A percentile compares a stretch with the other conserved stretches of the same genome.
These are phyloP conservation scores for Penicillium sp. DNA, from an alignment of 2,329 filamentous ascomycete genomes.

Conservation along the genomic window DNA sequence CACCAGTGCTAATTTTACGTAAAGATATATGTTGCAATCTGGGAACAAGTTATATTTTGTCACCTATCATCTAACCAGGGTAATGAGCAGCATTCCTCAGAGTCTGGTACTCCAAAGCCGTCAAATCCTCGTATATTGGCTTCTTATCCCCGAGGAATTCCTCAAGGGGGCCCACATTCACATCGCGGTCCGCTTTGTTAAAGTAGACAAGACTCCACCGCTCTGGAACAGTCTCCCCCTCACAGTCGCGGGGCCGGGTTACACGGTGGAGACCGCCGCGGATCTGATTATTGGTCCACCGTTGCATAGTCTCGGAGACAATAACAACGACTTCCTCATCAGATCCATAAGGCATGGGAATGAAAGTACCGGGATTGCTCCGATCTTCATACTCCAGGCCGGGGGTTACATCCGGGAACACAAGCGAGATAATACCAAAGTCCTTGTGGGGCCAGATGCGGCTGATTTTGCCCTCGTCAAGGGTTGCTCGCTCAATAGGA, in stretches of 20 bases:
- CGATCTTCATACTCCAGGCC: conserved; percentile 40
- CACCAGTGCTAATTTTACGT: no score
- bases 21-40: not conserved
- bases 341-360: conserved; percentile 6
- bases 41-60: not conserved
- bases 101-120: conserved; percentile 33
- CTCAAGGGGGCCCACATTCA: conserved; percentile 26
- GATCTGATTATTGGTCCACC: conserved; percentile 39
- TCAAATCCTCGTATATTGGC: conserved; percentile 32
- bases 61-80: not conserved
- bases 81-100: not conserved
- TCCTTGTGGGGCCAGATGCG: conserved; percentile 16
- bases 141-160: conserved; percentile 30
- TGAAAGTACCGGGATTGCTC: conserved; percentile 20
- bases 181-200: conserved; percentile 33
- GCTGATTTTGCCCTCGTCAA: conserved; percentile 7
- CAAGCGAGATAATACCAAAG: conserved; percentile 31
- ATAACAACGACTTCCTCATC: conserved; percentile 39
- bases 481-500: not conserved
- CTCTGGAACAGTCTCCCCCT: conserved; percentile 25
- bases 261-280: conserved; percentile 39
- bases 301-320: conserved; percentile 43
- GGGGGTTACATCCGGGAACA: conserved; percentile 39
- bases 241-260: conserved; percentile 25
- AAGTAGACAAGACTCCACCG: conserved; percentile 30